These are phyloP conservation scores for Casuarina cunninghamiana DNA, from an alignment of 306 rosid genomes.

Conservation along the genomic window DNA sequence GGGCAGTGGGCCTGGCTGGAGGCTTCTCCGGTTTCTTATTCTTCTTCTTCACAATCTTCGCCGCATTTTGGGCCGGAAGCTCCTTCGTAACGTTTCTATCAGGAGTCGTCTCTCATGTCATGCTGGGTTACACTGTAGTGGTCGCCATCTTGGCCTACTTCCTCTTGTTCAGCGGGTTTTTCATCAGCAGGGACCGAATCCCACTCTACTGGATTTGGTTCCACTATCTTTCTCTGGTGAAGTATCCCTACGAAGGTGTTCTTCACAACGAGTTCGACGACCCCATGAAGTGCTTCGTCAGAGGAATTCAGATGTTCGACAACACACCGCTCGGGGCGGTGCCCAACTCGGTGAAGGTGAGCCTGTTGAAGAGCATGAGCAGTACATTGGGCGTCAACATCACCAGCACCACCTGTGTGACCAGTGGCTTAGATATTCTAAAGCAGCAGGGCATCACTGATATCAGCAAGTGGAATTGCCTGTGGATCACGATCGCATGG, in stretches of 20 bases:
- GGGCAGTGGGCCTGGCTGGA: constrained; percentile 77
- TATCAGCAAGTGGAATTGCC: constrained; percentile 71
- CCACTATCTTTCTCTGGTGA: constrained; percentile 76
- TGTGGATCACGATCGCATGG: constrained; percentile 75
- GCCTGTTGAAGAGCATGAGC: constrained; percentile 67
- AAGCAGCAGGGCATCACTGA: constrained; percentile 75
- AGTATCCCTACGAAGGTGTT: constrained; percentile 87
- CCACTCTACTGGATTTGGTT: constrained; percentile 90
- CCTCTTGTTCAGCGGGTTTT: constrained; percentile 84
- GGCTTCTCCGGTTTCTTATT: constrained; percentile 58
- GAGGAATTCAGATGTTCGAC: constrained; percentile 82
- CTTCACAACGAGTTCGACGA: constrained; percentile 68
- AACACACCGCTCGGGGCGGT: constrained; percentile 57
- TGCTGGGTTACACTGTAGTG: constrained; percentile 83
- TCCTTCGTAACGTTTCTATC: constrained; percentile 90
- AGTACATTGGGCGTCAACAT: constrained; percentile 56
- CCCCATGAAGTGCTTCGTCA: constrained; percentile 56
- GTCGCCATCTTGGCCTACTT: constrained; percentile 84
- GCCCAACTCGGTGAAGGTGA: constrained; percentile 45
- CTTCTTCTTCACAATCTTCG: constrained; percentile 48
- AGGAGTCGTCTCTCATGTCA: constrained; percentile 75
- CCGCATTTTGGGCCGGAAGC: constrained; percentile 84
- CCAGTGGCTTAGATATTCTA: constrained; percentile 67
- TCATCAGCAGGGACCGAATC: constrained; percentile 70
- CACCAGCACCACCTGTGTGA: constrained; percentile 60